Evolutionary conservation across 805 yeast genomes (phyloP), one percentile per base, ranked within the genome.

Genomic region (Isabelozyma pseudorhagii): DNA sequence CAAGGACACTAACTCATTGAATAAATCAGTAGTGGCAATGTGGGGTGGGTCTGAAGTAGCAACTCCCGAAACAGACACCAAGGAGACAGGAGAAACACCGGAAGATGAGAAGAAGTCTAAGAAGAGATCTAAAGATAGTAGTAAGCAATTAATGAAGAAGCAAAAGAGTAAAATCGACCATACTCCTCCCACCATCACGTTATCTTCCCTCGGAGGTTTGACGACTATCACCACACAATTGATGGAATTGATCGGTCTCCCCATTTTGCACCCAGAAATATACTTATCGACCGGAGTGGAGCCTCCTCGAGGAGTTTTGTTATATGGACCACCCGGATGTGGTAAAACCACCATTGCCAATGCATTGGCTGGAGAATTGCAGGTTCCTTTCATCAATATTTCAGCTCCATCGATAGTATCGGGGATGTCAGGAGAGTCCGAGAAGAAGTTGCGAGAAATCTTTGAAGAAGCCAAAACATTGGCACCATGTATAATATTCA

Each of bases 311-410:
- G 98, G 98, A 41, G 88, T 94, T 0, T 66, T 94, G 29, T 69
- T 94, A n/a, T 96, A 92, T 66, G 99, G 99, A 0, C 99, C 99
- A 0, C 99, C 98, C 1, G 99, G 99, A 13, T 94, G 99, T 74
- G 99, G 99, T 65, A 94, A 94, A 61, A 94, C 99, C 0, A 86
- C 97, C 41, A 84, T 94, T 47, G 99, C 99, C 3, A 91, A 91
- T 66, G 97, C 98, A 0, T 72, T 94, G 18, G 99, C 99, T 1
- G 97, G 97, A 28, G 97, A 93, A 62, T 76, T 94, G 31, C 87
- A 90, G 57, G 97, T 94, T 0, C 97, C 98, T 0, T 94, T 94
- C 62, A 82, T 94, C 14, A 85, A 87, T 42, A 78, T 94, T 1
- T 87, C 96, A 27, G 98, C 99, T 0, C 99, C 99, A 1, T 86